These are phyloP conservation scores for Neoboletus magnificus DNA, from an alignment of 768 basidiomycete genomes.

Conservation along the genomic window DNA sequence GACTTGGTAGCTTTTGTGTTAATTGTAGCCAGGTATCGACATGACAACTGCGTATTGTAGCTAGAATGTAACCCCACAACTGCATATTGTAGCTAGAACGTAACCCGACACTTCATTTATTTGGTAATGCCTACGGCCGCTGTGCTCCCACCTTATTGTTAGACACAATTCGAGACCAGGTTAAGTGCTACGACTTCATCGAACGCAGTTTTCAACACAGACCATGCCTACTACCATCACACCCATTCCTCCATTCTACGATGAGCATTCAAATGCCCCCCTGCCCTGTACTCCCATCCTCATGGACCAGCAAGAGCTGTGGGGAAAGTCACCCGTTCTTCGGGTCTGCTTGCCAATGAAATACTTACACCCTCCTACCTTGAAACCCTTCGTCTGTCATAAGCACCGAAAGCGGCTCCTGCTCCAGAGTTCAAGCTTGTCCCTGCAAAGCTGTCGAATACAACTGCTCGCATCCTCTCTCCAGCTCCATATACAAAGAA, in stretches of 20 bases:
- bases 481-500: neutral
- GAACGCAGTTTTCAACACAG: neutral
- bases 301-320: conserved; percentile 1
- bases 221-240: conserved; percentile 2
- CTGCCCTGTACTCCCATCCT: neutral
- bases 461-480: neutral
- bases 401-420: neutral
- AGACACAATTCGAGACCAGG: too few relatives aligned
- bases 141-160: neutral
- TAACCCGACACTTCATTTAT: neutral
- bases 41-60: too few relatives aligned
- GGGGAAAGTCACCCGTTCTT: neutral
- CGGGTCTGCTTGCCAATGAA: neutral
- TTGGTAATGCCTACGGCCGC: neutral
- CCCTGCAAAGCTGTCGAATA: neutral
- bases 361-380: neutral
- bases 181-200: neutral
- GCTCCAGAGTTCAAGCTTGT: neutral
- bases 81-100: too few relatives aligned
- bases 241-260: neutral
- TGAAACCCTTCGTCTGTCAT: neutral
- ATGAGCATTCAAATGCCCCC: neutral
- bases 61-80: too few relatives aligned
- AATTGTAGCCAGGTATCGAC: too few relatives aligned
- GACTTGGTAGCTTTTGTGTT: too few relatives aligned